A percentile compares a stretch with the other conserved stretches of the same genome.
phyloP scores from a whole-genome alignment of 345 rosid genomes.

The Sisymbrium altissimum region DNA sequence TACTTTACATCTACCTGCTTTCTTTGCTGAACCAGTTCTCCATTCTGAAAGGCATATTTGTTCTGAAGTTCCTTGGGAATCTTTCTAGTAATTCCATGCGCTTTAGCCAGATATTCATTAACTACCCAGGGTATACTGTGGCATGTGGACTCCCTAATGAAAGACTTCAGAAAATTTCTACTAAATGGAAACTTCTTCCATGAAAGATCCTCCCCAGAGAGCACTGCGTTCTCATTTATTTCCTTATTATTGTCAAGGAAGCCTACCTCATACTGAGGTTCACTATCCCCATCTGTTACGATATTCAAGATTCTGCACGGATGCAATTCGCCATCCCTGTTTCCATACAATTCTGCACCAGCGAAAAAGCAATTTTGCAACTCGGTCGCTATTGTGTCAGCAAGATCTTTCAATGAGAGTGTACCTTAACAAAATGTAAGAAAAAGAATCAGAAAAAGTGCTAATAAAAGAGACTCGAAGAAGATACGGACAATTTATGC shows the following conservation, averaged over 20 bases:
- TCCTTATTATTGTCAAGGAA: slow-evolving; percentile 67
- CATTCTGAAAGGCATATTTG: slow-evolving; percentile 57
- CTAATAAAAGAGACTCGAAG: background rate
- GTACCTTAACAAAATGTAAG: slow-evolving; percentile 52
- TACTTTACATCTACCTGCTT: slow-evolving; percentile 37
- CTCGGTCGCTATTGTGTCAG: slow-evolving; percentile 57
- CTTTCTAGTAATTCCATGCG: slow-evolving; percentile 61
- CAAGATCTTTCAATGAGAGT: slow-evolving; percentile 85
- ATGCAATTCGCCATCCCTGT: slow-evolving; percentile 45
- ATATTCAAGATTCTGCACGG: slow-evolving; percentile 65
- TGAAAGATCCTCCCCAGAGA: slow-evolving; percentile 57
- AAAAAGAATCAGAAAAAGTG: slow-evolving; percentile 1
- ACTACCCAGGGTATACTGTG: slow-evolving; percentile 86
- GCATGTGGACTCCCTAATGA: slow-evolving; percentile 88
- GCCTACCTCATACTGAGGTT: slow-evolving; percentile 54
- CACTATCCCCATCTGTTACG: slow-evolving; percentile 38
- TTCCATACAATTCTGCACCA: slow-evolving; percentile 71
- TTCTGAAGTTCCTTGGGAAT: slow-evolving; percentile 60
- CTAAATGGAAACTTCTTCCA: slow-evolving; percentile 73
- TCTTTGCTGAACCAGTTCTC: slow-evolving; percentile 56
- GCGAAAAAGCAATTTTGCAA: slow-evolving; percentile 52
- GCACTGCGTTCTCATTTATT: slow-evolving; percentile 42
- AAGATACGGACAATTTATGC: background rate
- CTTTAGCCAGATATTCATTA: slow-evolving; percentile 59
- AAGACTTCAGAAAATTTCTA: slow-evolving; percentile 77